A percentile compares a stretch with the other conserved stretches of the same genome.
Conservation (phyloP, 2,329 filamentous ascomycete species). For the Orbilia ellipsospora region DNA sequence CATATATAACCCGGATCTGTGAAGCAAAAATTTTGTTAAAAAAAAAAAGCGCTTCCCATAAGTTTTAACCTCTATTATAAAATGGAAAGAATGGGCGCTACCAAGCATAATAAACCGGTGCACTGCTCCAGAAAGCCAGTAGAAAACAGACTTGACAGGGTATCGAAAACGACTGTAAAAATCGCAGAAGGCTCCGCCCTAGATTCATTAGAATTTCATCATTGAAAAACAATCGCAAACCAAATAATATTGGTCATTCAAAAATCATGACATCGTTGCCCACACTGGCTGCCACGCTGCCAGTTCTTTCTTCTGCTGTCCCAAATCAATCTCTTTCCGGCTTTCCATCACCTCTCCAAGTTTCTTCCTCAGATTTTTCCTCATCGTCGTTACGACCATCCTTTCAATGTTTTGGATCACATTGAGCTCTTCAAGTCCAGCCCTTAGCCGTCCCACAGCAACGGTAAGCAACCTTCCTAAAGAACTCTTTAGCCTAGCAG, state of each 20-base stretch:
- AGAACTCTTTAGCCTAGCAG: constrained; percentile 25
- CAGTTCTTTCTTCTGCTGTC: constrained; percentile 39
- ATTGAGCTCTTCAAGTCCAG: constrained; percentile 35
- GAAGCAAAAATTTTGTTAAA: background rate
- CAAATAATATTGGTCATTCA: background rate
- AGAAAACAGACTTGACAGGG: constrained; percentile 32
- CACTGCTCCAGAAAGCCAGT: constrained; percentile 3
- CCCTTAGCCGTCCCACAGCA: constrained; percentile 34
- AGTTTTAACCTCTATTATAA: constrained; percentile 29
- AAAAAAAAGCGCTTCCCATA: background rate
- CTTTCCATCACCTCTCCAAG: constrained; percentile 37
- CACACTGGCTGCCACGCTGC: constrained; percentile 47
- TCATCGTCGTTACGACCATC: constrained; percentile 24
- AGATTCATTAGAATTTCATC: background rate
- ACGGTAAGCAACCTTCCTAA: constrained; percentile 29
- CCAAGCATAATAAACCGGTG: constrained; percentile 1
- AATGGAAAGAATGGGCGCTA: constrained; percentile 1
- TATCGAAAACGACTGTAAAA: constrained; percentile 30
- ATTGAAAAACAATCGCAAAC: too few relatives aligned
- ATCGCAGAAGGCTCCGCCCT: constrained; percentile 1
- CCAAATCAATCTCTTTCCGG: constrained; percentile 25
- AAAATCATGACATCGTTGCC: constrained; percentile 24
- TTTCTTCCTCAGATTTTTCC: constrained; percentile 42
- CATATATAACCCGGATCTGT: background rate
- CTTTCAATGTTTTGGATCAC: constrained; percentile 41